Base-by-base conservation (phyloP, 805 yeast genomes). In the Candida piceae region DNA sequence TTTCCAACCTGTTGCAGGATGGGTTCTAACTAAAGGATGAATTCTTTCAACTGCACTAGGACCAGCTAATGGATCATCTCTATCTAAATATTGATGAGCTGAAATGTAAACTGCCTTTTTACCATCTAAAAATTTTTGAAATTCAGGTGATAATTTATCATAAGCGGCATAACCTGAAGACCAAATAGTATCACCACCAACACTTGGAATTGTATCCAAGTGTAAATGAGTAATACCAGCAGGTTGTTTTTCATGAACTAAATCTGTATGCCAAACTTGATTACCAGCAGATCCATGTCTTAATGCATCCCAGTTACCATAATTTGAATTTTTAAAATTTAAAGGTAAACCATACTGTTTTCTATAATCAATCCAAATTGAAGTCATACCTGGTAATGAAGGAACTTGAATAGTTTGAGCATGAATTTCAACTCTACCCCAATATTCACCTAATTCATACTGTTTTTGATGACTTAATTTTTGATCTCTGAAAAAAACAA, bases 1-100 rank as follows among this genome's bases (percentile, higher is more conserved):
- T 56, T 78, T 78, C 74, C 76, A 67, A 30, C 81, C 81, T 19
- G 83, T 77, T 11, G 70, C 79, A 8, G 84, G 84, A 46, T 79
- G 79, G 27, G 81, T 74, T 60, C 83, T 69, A 25, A 78, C 69
- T 18, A 78, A 44, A 3, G 82, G 83, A 56, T 78, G 84, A 41
- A 67, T 72, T 55, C 79, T 67, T 45, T 68, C 77, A 37, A 76
- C 62, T 36, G 64, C 64, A 38, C 64, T 64, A n/a, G 68, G 69
- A 15, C 72, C 70, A 36, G 57, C 57, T 18, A 74, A 62, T 16
- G 76, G 77, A 18, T 64, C 63, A 16, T 66, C 53, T 33, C 68
- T 48, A 52, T 64, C 63, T 39, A 63, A 38, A 44, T 66, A 68
- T 12, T 45, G 44, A 44, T 68, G 69, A 10, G 67, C 69, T 13